These are phyloP conservation scores for Aspergillus ustus DNA, from an alignment of 2,329 filamentous ascomycete genomes.

Conservation along the genomic window DNA sequence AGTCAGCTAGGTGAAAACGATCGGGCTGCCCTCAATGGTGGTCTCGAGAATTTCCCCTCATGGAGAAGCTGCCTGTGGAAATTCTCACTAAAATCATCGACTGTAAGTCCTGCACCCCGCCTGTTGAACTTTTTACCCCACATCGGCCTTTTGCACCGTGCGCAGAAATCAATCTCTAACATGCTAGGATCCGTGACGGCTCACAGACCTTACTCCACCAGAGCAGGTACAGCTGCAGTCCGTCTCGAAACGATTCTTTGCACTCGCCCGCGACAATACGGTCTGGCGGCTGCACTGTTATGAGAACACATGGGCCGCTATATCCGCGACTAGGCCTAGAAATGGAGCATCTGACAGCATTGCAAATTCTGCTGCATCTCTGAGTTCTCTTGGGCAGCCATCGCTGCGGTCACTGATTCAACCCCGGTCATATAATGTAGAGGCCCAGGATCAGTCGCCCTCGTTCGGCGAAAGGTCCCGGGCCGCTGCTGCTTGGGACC, in stretches of 20 bases:
- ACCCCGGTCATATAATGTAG: conserved; percentile 23
- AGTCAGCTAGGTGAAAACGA: conserved; percentile 23
- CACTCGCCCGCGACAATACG: conserved; percentile 72
- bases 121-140: conserved; percentile 20
- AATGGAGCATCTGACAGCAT: conserved; percentile 51
- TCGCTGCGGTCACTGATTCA: conserved; percentile 42
- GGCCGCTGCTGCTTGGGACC: conserved; percentile 75
- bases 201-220: conserved; percentile 63
- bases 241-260: conserved; percentile 68
- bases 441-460: conserved; percentile 14
- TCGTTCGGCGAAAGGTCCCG: conserved; percentile 36
- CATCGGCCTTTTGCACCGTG: conserved; percentile 2
- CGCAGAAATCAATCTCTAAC: conserved; percentile 15
- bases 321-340: conserved; percentile 39
- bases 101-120: conserved; percentile 53
- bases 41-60: conserved; percentile 30
- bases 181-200: neutral
- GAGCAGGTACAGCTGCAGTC: conserved; percentile 72
- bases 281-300: conserved; percentile 81
- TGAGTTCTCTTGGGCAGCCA: conserved; percentile 37
- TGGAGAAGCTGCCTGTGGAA: conserved; percentile 66
- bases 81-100: conserved; percentile 66
- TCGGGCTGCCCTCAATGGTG: conserved; percentile 33
- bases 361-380: conserved; percentile 41
- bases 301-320: conserved; percentile 69